phyloP scores from a whole-genome alignment of 345 rosid genomes.

The Raphanus raphanistrum region DNA sequence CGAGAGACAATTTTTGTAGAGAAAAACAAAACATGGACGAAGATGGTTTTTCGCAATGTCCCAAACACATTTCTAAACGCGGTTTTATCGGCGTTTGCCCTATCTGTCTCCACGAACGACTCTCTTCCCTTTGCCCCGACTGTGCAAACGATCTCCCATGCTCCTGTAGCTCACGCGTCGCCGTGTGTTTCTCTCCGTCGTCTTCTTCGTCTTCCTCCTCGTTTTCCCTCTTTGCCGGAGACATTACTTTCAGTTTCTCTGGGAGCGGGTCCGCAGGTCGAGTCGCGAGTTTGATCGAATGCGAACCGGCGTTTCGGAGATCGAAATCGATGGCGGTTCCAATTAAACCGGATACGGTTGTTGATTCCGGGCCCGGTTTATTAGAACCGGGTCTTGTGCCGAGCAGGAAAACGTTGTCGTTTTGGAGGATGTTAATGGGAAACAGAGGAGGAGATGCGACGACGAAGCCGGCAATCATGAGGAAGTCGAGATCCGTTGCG shows the following conservation, averaged over 20 bases:
- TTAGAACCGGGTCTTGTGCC: slow-evolving; percentile 7
- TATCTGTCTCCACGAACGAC: slow-evolving; percentile 75
- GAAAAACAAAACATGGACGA: slow-evolving; percentile 49
- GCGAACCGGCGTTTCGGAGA: slow-evolving; percentile 76
- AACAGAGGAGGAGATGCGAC: slow-evolving; percentile 36
- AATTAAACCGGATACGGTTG: slow-evolving; percentile 43
- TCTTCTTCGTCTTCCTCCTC: slow-evolving; percentile 53
- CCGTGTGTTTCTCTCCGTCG: slow-evolving; percentile 46
- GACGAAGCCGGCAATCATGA: slow-evolving; percentile 58
- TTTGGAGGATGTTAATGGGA: slow-evolving; percentile 57
- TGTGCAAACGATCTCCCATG: slow-evolving; percentile 80
- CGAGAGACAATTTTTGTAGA: neutral
- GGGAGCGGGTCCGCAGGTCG: slow-evolving; percentile 52
- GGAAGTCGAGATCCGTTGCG: slow-evolving; percentile 82
- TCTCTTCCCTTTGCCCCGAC: slow-evolving; percentile 75
- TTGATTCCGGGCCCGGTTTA: slow-evolving; percentile 9
- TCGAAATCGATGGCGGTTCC: slow-evolving; percentile 80
- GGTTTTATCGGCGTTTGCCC: slow-evolving; percentile 55
- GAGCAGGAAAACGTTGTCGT: slow-evolving; percentile 42
- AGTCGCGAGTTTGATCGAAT: slow-evolving; percentile 57
- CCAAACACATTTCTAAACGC: slow-evolving; percentile 62
- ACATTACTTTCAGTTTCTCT: neutral
- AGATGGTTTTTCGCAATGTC: slow-evolving; percentile 70
- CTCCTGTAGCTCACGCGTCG: slow-evolving; percentile 50
- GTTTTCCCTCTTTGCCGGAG: slow-evolving; percentile 45